phyloP scores from a whole-genome alignment of 352 stramenopile species.

The Hyphochytrium catenoides region DNA sequence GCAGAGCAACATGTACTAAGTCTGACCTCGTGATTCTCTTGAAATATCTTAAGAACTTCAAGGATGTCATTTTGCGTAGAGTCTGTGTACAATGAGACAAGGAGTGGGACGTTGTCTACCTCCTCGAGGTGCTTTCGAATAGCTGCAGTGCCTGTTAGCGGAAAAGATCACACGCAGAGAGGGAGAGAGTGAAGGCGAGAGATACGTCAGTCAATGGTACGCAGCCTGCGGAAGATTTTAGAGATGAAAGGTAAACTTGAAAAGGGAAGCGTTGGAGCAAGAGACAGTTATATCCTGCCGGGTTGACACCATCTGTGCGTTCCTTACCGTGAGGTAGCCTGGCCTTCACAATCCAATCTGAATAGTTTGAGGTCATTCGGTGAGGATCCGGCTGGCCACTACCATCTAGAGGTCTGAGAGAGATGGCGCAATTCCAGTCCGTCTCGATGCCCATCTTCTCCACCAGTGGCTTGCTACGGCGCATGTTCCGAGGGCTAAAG shows the following conservation, averaged over 20 bases:
- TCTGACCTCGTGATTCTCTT: conserved; percentile 52
- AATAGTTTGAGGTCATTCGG: conserved; percentile 90
- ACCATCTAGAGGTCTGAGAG: conserved; percentile 68
- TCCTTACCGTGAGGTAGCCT: conserved; percentile 85
- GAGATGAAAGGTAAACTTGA: too few species aligned
- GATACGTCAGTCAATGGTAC: too few species aligned
- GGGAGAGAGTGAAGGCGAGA: conserved; percentile 4
- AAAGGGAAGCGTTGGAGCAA: too few species aligned
- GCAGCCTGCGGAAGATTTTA: too few species aligned
- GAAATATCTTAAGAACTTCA: conserved; percentile 73
- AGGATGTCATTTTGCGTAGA: conserved; percentile 79
- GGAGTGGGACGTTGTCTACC: conserved; percentile 92
- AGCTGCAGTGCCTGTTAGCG: conserved; percentile 21
- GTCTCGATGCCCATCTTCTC: conserved; percentile 98
- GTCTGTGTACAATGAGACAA: conserved; percentile 95
- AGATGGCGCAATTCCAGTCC: conserved; percentile 97
- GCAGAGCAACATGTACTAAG: conserved; percentile 15
- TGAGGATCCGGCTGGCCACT: conserved; percentile 68
- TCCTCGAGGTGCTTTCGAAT: conserved; percentile 88
- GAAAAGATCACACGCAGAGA: neutral
- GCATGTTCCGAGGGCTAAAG: conserved; percentile 97
- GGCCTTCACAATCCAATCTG: conserved; percentile 89
- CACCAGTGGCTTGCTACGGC: conserved; percentile 82
- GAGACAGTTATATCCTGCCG: too few species aligned
- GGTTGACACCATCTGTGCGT: too few species aligned